Evolutionary conservation across 495 filamentous ascomycete genomes (phyloP), one percentile per base, ranked within the genome.

Genomic region (Articulospora tetracladia): DNA sequence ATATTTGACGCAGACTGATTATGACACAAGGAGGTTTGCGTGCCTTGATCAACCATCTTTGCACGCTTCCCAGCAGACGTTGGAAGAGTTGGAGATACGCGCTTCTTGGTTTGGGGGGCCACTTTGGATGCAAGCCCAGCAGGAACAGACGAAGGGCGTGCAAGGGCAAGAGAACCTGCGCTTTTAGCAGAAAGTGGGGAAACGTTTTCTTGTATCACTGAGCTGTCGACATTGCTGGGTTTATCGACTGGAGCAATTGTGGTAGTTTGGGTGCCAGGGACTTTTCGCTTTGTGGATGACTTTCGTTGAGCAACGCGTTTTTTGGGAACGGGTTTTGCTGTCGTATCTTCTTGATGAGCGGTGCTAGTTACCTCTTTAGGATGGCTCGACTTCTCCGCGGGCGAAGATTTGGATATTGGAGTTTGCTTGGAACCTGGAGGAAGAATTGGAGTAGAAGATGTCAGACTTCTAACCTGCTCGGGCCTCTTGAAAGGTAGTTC

Each of bases 401-500:
- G 3, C 4, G n/a, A 17, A 15, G 17, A 19, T 25, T 41, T 56
- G 2, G 26, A 22, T 12, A 53, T 19, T 32, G 60, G 47, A 13
- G 60, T 64, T 55, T 53, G 47, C 24, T 58, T 52, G 17, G 60
- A 47, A 25, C 60, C 28, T 28, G 36, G 36, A 39, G 56, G 46
- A 20, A 20, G 32, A 22, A 36, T 46, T 17, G 58, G 50, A 3
- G 59, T 25, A 27, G 55, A 23, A 12, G 28, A 22, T 13, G 20
- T 3, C 10, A 19, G 50, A n/a, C 15, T 44, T 34, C 22, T 44
- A 10, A 41, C 2, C 7, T 55, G 46, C 24, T 22, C 48, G 53
- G 64, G 48, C 11, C 63, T 65, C 39, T 59, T 57, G 54, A 76
- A 74, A 6, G 74, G 72, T 19, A 75, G 49, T 48, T 70, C 71